Percentiles rank a stretch among this genome's conserved stretches.
These are phyloP conservation scores for Crotalaria pallida DNA, from an alignment of 306 rosid species.

Conservation along the genomic window DNA sequence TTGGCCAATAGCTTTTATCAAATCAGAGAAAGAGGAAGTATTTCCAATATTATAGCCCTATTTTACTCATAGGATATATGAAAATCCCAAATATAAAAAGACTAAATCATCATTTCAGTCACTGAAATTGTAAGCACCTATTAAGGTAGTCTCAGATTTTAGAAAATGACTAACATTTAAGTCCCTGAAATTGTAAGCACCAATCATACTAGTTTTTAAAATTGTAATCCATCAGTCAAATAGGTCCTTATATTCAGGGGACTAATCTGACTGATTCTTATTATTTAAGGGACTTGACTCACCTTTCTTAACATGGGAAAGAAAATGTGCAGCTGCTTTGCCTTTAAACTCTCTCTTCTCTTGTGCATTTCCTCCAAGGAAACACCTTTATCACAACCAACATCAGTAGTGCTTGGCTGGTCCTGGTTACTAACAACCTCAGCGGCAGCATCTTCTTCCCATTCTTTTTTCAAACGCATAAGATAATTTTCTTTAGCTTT, in stretches of 20 bases:
- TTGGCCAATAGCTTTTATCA: background rate
- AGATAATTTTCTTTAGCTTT: slow-evolving; percentile 81
- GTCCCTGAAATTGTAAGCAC: no score
- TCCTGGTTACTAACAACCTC: slow-evolving; percentile 7
- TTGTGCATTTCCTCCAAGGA: slow-evolving; percentile 18
- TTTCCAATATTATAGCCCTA: background rate
- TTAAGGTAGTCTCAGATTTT: background rate
- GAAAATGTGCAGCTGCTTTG: slow-evolving; percentile 45
- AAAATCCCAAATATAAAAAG: background rate
- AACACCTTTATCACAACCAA: background rate
- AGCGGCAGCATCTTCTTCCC: slow-evolving; percentile 52
- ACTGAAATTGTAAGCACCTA: background rate
- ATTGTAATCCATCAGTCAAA: background rate
- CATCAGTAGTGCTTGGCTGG: background rate
- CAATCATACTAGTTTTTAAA: background rate
- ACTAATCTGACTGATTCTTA: background rate
- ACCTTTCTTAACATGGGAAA: slow-evolving; percentile 78
- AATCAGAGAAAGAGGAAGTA: background rate
- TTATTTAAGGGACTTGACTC: background rate
- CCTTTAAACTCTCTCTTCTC: slow-evolving; percentile 13
- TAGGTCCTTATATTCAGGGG: background rate
- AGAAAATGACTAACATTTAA: no score
- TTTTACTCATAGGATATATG: background rate
- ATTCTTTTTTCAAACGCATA: slow-evolving; percentile 51
- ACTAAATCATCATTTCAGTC: background rate